These are phyloP conservation scores for Erysimum cheiri DNA, from an alignment of 441 rosid species.

Conservation along the genomic window DNA sequence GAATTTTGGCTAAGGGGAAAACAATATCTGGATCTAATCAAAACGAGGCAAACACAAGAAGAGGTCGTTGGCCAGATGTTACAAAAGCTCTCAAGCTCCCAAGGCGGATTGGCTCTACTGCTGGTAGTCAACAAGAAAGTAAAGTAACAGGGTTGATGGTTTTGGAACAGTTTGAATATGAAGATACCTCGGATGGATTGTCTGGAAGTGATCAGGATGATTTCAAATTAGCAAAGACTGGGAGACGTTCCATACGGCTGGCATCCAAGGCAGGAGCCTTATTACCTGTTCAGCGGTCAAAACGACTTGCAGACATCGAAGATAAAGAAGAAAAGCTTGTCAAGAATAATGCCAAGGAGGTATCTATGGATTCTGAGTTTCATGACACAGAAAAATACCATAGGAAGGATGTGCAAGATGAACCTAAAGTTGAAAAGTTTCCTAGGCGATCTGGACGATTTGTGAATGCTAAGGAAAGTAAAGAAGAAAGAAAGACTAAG, in stretches of 20 bases:
- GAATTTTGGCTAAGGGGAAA: conserved; percentile 17
- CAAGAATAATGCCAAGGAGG: neutral
- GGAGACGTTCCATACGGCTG: conserved; percentile 21
- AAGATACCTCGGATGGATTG: neutral
- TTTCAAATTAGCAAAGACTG: neutral
- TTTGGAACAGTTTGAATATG: neutral
- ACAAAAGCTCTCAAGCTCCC: conserved; percentile 13
- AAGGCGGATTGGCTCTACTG: conserved; percentile 18
- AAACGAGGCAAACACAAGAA: conserved; percentile 32
- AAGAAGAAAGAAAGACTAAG: conserved; percentile 12
- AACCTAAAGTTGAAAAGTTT: conserved; percentile 15
- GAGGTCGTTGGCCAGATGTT: conserved; percentile 10
- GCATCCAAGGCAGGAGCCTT: neutral
- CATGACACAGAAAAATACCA: neutral
- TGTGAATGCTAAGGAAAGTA: neutral
- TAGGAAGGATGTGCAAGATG: neutral
- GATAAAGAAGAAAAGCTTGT: conserved; percentile 4
- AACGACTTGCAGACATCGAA: neutral
- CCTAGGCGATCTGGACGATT: neutral
- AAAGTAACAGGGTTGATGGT: neutral
- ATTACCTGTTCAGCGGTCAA: conserved; percentile 18
- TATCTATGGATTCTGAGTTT: neutral
- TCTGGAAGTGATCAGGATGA: neutral
- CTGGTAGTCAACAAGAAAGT: neutral
- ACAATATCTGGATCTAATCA: conserved; percentile 7